Evolutionary conservation across 371 early-diverging fungal genomes (phyloP), one percentile per base, ranked within the genome.

Genomic region (Lichtheimia ramosa): DNA sequence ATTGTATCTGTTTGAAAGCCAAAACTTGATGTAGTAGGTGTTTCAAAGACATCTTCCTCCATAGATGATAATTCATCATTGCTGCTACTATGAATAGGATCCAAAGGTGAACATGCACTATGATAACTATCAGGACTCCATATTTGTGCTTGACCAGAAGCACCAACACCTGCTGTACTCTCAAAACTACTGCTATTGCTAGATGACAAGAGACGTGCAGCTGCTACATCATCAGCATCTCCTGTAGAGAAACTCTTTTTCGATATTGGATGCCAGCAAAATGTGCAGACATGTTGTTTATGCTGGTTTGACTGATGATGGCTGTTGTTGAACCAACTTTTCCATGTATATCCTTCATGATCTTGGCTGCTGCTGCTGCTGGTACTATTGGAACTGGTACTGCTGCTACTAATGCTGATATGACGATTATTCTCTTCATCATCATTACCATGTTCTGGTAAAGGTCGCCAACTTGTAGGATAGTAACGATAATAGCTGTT

Each of bases 191-290:
- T 34, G 34, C 34, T 34, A 10, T 34, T 52, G 39, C 59, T 59
- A 34, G 54, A 16, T 2, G 53, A 34, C 39, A 53, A 16, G 7
- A 46, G 40, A 16, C 49, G 49, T 8, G 58, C 5, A 8, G 34
- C 34, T 8, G 10, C 34, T 34, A 10, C 39, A 10, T 48, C 41
- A 15, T 58, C 58, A 7, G 46, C 61, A 48, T 60, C 61, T 40
- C 53, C 54, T 12, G 61, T 54, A 5, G 61, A 60, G 18, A 61
- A 5, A 46, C 52, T 53, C 56, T 49, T 48, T 18, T 51, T 62
- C 6, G 51, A 28, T 2, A 60, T 48, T n/a, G 61, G 54, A 39
- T 48, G 14, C 20, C 48, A 21, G 16, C 61, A 60, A 54, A 60
- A 60, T 4, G 48, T 48, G 34, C 61, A 60, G 20, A 42, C 23